Evolutionary conservation across 768 basidiomycete species (phyloP).

Genomic region (Daedaleopsis sinensis): DNA sequence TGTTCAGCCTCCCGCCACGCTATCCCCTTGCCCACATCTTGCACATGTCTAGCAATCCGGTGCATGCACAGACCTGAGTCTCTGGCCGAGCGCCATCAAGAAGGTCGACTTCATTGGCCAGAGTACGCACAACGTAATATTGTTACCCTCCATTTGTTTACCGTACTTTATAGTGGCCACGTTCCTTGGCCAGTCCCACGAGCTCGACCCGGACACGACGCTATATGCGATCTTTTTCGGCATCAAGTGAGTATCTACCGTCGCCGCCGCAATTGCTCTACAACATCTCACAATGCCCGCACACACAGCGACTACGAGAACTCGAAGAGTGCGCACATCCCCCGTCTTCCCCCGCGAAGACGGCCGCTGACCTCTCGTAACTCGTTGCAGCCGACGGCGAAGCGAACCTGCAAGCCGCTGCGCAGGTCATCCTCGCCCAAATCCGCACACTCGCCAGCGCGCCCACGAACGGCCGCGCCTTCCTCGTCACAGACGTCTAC

Average conservation of each 20-base stretch:
- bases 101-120: constrained; percentile 53
- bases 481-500: constrained; percentile 54
- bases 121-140: constrained; percentile 32
- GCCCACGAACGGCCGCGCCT: constrained; percentile 53
- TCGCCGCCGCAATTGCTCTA: too few relatives aligned
- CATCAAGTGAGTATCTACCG: constrained; percentile 45
- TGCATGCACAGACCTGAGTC: constrained; percentile 47
- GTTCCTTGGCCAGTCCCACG: constrained; percentile 47
- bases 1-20: too few relatives aligned
- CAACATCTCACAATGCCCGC: neutral
- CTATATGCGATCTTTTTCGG: constrained; percentile 58
- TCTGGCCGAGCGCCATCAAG: constrained; percentile 55
- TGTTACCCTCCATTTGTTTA: neutral
- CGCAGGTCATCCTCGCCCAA: constrained; percentile 45
- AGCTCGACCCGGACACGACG: constrained; percentile 48
- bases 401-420: constrained; percentile 46
- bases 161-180: constrained; percentile 35
- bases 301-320: constrained; percentile 46
- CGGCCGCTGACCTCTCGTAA: too few relatives aligned
- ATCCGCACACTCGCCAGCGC: constrained; percentile 48
- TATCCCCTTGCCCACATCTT: too few relatives aligned
- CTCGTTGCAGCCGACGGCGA: constrained; percentile 43
- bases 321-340: constrained; percentile 39
- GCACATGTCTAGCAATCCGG: constrained; percentile 38
- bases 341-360: neutral